A percentile compares a stretch with the other conserved stretches of the same genome.
Evolutionary conservation across 257 asterid genomes (phyloP).

Genomic region (Paulownia fortunei): DNA sequence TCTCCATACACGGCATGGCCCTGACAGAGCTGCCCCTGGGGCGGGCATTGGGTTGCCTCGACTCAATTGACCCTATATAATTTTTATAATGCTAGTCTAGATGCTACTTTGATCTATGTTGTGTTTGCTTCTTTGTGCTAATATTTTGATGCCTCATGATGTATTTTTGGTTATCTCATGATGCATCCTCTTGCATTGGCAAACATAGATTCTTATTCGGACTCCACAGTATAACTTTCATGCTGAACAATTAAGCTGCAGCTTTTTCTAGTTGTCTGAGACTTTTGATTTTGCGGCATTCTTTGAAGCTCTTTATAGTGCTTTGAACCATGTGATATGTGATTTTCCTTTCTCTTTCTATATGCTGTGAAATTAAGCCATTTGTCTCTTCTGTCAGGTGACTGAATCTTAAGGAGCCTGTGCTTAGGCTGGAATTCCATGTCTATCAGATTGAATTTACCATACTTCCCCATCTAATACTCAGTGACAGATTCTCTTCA

Average conservation of each 20-base stretch:
- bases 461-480: constrained; percentile 10
- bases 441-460: constrained; percentile 23
- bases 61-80: background rate
- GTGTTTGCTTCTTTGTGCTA: background rate
- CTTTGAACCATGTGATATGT: background rate
- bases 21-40: too few relatives aligned
- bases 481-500: constrained; percentile 23
- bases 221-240: background rate
- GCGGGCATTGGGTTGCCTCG: background rate
- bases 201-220: background rate
- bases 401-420: constrained; percentile 25
- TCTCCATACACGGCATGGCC: background rate
- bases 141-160: background rate
- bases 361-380: constrained; percentile 11
- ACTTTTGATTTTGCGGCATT: background rate
- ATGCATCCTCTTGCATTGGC: background rate
- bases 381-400: constrained; percentile 52
- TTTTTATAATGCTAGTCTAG: background rate
- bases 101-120: background rate
- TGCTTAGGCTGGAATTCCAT: constrained; percentile 28
- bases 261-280: background rate
- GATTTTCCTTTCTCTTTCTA: background rate
- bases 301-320: background rate
- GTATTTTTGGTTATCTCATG: background rate
- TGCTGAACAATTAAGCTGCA: background rate